Evolutionary conservation across 106 monocot species (phyloP).

Genomic region (Narthecium ossifragum): DNA sequence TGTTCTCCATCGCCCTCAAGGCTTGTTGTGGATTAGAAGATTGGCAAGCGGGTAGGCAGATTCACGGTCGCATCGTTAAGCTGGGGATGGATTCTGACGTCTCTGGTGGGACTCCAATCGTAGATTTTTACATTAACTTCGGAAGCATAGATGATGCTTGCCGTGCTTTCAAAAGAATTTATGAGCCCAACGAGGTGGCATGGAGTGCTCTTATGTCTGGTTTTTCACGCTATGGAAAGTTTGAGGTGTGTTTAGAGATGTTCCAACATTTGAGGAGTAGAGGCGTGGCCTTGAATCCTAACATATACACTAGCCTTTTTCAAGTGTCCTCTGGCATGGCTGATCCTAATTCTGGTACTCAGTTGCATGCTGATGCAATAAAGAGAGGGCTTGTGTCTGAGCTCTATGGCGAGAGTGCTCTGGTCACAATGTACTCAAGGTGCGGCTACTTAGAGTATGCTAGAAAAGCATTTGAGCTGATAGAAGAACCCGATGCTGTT

Average conservation of each 20-base stretch:
- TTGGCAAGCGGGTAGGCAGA: constrained; percentile 5
- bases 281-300: constrained; percentile 6
- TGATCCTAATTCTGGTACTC: constrained; percentile 26
- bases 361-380: constrained; percentile 30
- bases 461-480: constrained; percentile 11
- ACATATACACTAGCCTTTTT: constrained; percentile 23
- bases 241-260: constrained; percentile 19
- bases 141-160: constrained; percentile 18
- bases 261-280: constrained; percentile 13
- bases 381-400: constrained; percentile 21
- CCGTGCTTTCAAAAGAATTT: constrained; percentile 17
- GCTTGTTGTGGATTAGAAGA: constrained; percentile 15
- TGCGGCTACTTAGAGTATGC: constrained; percentile 20
- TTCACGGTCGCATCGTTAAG: constrained; percentile 26
- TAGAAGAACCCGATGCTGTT: constrained; percentile 21
- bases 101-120: constrained; percentile 25
- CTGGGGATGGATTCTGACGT: constrained; percentile 30
- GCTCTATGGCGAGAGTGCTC: constrained; percentile 27
- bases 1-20: constrained; percentile 22
- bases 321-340: constrained; percentile 16
- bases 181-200: constrained; percentile 20
- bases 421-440: constrained; percentile 29
- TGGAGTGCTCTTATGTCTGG: constrained; percentile 22
- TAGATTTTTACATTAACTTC: constrained; percentile 21
- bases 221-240: constrained; percentile 15